Base-by-base conservation (phyloP, 164 flowering plant species). In the Macadamia tetraphylla region DNA sequence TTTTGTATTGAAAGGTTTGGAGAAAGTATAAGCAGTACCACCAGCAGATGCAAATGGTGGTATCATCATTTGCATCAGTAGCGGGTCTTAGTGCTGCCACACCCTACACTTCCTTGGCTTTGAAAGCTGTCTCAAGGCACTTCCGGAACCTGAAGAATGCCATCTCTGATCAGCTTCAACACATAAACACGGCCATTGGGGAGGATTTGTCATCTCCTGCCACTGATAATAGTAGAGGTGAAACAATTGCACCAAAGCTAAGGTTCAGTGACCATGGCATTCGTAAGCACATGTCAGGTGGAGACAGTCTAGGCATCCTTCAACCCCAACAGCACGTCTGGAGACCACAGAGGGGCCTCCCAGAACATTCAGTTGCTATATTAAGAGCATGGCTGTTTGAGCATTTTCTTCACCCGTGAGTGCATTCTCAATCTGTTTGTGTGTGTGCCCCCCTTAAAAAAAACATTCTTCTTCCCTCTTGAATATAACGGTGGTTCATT, bases 391-490 rank as follows among this genome's bases (percentile, higher is more conserved):
- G 98, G 98, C 78, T 91, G 13, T 94, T 91, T 67, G 98, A 94
- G 67, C 97, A 94, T 80, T 94, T 94, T 75, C 96, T 94, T 76
- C 98, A 94, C 71, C 98, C 98, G 98, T 94, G 66, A 83, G 86
- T 67, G n/a, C 57, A 52, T 29, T 67, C 30, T 51, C 44, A 64
- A 62, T 58, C 63, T 65, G 18, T 40, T 23, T 30, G 0, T 12
- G 18, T 31, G 18, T 46, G 1, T 40, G 29, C 40, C n/a, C n/a
- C n/a, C n/a, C n/a, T n/a, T n/a, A n/a, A n/a, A n/a, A n/a, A n/a
- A n/a, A n/a, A n/a, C 23, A 51, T 40, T 67, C 10, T 18, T 17
- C 63, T 14, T 59, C 35, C 29, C 58, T 29, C 18, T 31, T 13
- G 66, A 12, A 29, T 62, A 5, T 52, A 1, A 29, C 44, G 30